Percentiles rank a stretch among this genome's conserved stretches.
Evolutionary conservation across 306 rosid genomes (phyloP).

Genomic region (Malus orientalis): DNA sequence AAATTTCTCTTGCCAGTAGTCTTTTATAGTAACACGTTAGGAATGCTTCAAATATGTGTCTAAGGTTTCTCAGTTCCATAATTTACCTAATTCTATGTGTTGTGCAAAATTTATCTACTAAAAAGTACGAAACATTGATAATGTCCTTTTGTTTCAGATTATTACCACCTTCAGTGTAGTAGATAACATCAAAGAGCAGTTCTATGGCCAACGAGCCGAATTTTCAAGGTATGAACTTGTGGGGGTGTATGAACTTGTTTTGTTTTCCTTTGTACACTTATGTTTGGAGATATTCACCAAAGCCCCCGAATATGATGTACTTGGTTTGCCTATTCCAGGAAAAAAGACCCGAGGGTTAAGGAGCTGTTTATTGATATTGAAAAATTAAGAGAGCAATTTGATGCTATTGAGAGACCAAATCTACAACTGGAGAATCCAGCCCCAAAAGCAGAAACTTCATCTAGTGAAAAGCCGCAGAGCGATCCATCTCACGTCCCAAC

Average conservation of each 20-base stretch:
- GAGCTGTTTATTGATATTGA: conserved; percentile 70
- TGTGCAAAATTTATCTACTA: background rate
- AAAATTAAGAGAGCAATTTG: conserved; percentile 57
- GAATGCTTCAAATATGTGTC: background rate
- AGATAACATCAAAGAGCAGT: conserved; percentile 89
- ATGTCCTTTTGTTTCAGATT: conserved; percentile 51
- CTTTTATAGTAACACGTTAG: background rate
- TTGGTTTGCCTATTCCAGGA: conserved; percentile 43
- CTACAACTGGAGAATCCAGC: conserved; percentile 68
- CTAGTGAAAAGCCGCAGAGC: conserved; percentile 31
- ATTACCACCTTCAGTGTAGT: conserved; percentile 93
- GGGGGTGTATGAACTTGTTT: background rate
- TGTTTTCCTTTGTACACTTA: conserved; percentile 5
- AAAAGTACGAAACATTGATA: background rate
- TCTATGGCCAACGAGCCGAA: conserved; percentile 55
- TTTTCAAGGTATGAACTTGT: conserved; percentile 47
- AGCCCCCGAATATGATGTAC: background rate
- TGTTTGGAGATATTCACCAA: background rate
- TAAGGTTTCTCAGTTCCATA: background rate
- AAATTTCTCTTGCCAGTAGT: background rate
- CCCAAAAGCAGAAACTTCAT: conserved; percentile 39
- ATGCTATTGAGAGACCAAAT: conserved; percentile 75
- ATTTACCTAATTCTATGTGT: background rate
- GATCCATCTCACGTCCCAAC: conserved; percentile 20
- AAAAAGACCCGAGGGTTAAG: conserved; percentile 59